phyloP scores from a whole-genome alignment of 768 basidiomycete species.

The Chalciporus pseudorubinellus region DNA sequence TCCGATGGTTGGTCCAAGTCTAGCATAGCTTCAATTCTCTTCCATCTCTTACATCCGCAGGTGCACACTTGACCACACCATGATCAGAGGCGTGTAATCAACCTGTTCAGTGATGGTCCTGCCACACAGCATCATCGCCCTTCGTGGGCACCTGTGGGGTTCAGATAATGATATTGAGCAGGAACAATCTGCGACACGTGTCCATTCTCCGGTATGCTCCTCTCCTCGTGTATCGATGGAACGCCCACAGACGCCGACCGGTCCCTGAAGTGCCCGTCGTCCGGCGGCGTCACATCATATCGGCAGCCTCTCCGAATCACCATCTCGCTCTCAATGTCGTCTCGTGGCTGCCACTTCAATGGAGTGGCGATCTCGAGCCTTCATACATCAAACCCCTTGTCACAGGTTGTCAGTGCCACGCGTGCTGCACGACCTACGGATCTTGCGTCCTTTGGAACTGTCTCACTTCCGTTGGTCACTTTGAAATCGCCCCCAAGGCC shows the following conservation, averaged over 20 bases:
- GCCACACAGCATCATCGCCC: neutral
- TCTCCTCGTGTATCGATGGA: constrained; percentile 11
- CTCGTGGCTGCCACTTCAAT: constrained; percentile 20
- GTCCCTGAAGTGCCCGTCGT: constrained; percentile 14
- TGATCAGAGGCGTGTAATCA: constrained; percentile 1
- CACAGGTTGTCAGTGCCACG: no score
- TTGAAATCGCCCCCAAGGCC: constrained; percentile 12
- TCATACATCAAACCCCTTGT: no score
- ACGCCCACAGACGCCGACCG: constrained; percentile 2
- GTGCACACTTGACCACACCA: neutral
- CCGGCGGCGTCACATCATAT: neutral
- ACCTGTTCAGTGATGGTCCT: neutral
- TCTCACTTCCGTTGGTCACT: constrained; percentile 10
- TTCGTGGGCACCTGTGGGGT: neutral
- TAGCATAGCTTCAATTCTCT: constrained; percentile 1
- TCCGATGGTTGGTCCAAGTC: constrained; percentile 4
- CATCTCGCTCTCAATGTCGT: neutral
- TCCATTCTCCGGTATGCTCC: constrained; percentile 11
- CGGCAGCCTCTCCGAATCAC: neutral
- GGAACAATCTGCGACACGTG: constrained; percentile 17
- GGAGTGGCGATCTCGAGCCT: no score
- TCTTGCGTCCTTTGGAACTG: constrained; percentile 21
- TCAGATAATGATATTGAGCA: constrained; percentile 2
- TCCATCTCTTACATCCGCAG: neutral
- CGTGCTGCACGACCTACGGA: constrained; percentile 20